These are phyloP conservation scores for Citrus maxima DNA, from an alignment of 345 rosid species.

Conservation along the genomic window DNA sequence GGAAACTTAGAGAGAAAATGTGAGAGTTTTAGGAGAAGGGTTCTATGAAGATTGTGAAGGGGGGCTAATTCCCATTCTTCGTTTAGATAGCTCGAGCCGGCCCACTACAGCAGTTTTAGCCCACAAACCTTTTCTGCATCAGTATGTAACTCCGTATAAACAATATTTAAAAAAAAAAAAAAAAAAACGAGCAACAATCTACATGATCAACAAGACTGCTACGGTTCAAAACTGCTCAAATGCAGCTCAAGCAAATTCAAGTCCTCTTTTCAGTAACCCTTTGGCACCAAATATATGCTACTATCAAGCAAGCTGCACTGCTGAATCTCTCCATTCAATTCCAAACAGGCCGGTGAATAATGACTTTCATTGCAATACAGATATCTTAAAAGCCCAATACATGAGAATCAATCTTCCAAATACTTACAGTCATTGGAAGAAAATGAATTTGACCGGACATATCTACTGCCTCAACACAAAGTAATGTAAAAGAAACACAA, in stretches of 20 bases:
- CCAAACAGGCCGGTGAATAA: not conserved
- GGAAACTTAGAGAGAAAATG: too few relatives aligned
- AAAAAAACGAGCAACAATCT: not conserved
- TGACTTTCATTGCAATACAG: not conserved
- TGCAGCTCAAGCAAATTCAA: not conserved
- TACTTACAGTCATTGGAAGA: not conserved
- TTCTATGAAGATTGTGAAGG: too few relatives aligned
- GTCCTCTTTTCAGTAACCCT: not conserved
- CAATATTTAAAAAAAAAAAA: not conserved
- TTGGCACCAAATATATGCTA: not conserved
- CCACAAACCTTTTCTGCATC: not conserved
- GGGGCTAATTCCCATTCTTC: too few relatives aligned
- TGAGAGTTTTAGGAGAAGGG: too few relatives aligned
- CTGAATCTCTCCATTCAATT: not conserved
- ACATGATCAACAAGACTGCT: not conserved
- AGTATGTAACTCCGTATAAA: not conserved
- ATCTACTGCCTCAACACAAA: constrained; percentile 13
- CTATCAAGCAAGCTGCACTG: not conserved
- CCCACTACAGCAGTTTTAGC: not conserved
- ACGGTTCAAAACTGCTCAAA: too few relatives aligned
- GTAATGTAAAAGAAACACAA: not conserved
- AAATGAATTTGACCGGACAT: not conserved
- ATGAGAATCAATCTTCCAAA: not conserved
- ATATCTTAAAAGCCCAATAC: not conserved
- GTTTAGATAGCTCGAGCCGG: not conserved